Conservation (phyloP, 352 stramenopile species). For the Phytophthora lateralis region DNA sequence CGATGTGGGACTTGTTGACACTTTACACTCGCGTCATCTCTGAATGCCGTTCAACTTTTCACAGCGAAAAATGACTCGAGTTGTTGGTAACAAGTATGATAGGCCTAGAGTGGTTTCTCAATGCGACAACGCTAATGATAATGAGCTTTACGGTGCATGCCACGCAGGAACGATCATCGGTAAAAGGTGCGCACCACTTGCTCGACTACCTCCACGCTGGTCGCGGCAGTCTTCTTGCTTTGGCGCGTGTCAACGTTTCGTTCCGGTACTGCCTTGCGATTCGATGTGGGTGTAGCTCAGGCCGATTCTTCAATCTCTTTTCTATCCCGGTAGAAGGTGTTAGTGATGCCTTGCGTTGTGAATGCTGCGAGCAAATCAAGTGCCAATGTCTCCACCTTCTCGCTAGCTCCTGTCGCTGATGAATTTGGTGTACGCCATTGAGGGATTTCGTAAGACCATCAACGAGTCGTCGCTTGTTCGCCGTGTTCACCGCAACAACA, state of each 20-base stretch:
- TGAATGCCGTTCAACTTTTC: slow-evolving; percentile 1
- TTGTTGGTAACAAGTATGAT: not conserved
- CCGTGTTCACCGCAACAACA: not conserved
- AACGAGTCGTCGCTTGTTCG: slow-evolving; percentile 1
- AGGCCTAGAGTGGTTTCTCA: not conserved
- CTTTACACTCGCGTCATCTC: slow-evolving; percentile 1
- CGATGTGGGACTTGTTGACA: not conserved
- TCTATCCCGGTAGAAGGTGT: not conserved
- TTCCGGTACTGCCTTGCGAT: slow-evolving; percentile 9
- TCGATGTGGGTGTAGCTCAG: slow-evolving; percentile 3
- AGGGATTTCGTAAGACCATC: slow-evolving; percentile 4
- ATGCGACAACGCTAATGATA: too few relatives aligned
- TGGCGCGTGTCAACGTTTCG: not conserved
- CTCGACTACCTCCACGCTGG: slow-evolving; percentile 18
- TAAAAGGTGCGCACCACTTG: not conserved
- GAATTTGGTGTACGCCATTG: not conserved
- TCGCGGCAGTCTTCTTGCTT: slow-evolving; percentile 6
- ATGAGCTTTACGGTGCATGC: not conserved
- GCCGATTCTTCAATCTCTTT: not conserved
- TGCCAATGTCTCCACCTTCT: slow-evolving; percentile 12
- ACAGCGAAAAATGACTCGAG: slow-evolving; percentile 2
- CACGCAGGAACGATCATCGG: slow-evolving; percentile 4
- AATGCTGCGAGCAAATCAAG: not conserved
- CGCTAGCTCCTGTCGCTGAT: slow-evolving; percentile 3
- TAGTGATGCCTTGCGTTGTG: not conserved